Percentiles rank a stretch among this genome's conserved stretches.
phyloP scores from a whole-genome alignment of 83 land plant genomes.

The Picea mariana region DNA sequence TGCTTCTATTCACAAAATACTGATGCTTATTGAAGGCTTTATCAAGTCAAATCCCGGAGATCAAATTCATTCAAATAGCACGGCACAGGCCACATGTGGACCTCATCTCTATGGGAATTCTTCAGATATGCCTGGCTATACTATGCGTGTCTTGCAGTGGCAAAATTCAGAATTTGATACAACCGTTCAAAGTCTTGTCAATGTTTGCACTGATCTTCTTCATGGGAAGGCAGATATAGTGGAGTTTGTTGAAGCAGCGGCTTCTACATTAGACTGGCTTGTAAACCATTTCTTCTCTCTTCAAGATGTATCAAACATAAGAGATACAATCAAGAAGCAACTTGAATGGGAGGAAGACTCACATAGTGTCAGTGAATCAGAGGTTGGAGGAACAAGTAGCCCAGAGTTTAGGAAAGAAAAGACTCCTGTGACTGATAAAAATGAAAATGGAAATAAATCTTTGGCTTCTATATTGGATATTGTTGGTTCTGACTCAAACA shows the following conservation, averaged over 20 bases:
- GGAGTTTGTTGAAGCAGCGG: slow-evolving; percentile 43
- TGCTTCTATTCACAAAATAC: slow-evolving; percentile 34
- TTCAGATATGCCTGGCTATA: slow-evolving; percentile 25
- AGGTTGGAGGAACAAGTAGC: neutral
- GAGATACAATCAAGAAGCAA: slow-evolving; percentile 16
- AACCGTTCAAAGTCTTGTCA: slow-evolving; percentile 49
- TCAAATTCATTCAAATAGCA: slow-evolving; percentile 4
- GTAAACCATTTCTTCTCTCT: slow-evolving; percentile 43
- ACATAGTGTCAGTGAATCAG: slow-evolving; percentile 12
- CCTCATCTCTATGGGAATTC: slow-evolving; percentile 5
- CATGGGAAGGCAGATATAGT: slow-evolving; percentile 47
- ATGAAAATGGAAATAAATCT: neutral
- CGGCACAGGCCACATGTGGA: neutral
- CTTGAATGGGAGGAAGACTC: slow-evolving; percentile 20
- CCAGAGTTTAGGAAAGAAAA: slow-evolving; percentile 1
- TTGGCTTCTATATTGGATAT: neutral
- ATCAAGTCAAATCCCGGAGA: neutral
- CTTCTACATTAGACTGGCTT: slow-evolving; percentile 61
- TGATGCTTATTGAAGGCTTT: slow-evolving; percentile 50
- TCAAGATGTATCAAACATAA: slow-evolving; percentile 18
- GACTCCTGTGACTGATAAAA: neutral
- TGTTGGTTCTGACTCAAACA: neutral
- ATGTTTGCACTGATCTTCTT: slow-evolving; percentile 43
- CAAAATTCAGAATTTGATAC: slow-evolving; percentile 52
- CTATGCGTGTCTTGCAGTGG: slow-evolving; percentile 62